Percentiles rank a stretch among this genome's conserved stretches.
Conservation (phyloP, 257 asterid genomes). For the Nicotiana noctiflora region DNA sequence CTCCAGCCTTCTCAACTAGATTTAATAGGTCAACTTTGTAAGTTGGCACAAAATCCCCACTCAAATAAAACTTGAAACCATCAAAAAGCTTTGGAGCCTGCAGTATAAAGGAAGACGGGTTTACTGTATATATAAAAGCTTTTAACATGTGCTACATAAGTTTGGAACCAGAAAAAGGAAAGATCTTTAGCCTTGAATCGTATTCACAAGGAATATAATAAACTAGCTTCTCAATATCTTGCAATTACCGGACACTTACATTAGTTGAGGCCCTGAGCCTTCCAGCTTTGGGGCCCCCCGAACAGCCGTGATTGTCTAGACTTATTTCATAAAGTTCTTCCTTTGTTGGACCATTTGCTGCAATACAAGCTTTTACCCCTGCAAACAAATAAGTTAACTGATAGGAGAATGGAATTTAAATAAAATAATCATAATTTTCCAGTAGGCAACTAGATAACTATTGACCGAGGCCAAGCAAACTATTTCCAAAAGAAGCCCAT, state of each 20-base stretch:
- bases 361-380: conserved; percentile 82
- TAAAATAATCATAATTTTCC: conserved; percentile 7
- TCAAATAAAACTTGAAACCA: conserved; percentile 48
- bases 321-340: conserved; percentile 77
- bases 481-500: neutral
- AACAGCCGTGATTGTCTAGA: conserved; percentile 72
- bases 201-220: neutral
- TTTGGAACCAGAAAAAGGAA: neutral
- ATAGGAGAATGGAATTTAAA: neutral
- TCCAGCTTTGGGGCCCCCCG: conserved; percentile 73
- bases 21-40: conserved; percentile 57
- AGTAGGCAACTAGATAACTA: neutral
- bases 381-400: conserved; percentile 7
- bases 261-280: conserved; percentile 47
- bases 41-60: conserved; percentile 52
- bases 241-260: conserved; percentile 34
- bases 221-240: neutral
- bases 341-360: conserved; percentile 40
- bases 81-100: conserved; percentile 77
- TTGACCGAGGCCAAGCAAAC: neutral
- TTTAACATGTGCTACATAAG: neutral
- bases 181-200: neutral
- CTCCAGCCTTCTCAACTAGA: conserved; percentile 68
- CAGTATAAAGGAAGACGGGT: neutral
- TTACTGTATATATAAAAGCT: neutral